Percentiles rank a stretch among this genome's conserved stretches.
Evolutionary conservation across 2,329 filamentous ascomycete species (phyloP).

Genomic region (Penicillium sp.): DNA sequence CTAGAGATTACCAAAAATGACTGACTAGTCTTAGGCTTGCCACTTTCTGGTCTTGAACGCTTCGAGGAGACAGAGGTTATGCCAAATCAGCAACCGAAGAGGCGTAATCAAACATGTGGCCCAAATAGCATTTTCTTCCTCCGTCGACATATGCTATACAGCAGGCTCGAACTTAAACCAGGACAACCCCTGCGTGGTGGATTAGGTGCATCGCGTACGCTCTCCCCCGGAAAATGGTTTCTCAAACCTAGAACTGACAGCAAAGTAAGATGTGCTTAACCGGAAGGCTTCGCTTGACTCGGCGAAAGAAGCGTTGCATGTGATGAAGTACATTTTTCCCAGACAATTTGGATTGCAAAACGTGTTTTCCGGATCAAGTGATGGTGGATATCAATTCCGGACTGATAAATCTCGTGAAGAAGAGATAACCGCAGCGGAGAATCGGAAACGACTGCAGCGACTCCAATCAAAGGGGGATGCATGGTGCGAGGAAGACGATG

Average conservation of each 20-base stretch:
- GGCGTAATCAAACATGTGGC: conserved; percentile 12
- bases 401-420: conserved; percentile 82
- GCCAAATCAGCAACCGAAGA: neutral
- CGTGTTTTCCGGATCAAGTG: conserved; percentile 69
- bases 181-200: conserved; percentile 65
- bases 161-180: conserved; percentile 63
- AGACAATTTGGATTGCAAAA: conserved; percentile 86
- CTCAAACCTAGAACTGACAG: neutral
- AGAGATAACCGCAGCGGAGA: conserved; percentile 62
- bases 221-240: neutral
- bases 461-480: neutral
- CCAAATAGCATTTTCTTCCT: conserved; percentile 64
- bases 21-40: conserved; percentile 18
- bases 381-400: conserved; percentile 64
- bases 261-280: conserved; percentile 68
- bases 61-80: too few species aligned
- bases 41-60: conserved; percentile 30
- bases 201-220: conserved; percentile 72
- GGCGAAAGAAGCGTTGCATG: conserved; percentile 55
- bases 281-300: conserved; percentile 49
- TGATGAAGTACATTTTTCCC: conserved; percentile 93
- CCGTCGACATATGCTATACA: conserved; percentile 80
- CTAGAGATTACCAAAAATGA: neutral
- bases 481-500: neutral
- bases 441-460: conserved; percentile 11